phyloP scores from a whole-genome alignment of 2,329 filamentous ascomycete genomes.

The Fusarium odoratissimum region DNA sequence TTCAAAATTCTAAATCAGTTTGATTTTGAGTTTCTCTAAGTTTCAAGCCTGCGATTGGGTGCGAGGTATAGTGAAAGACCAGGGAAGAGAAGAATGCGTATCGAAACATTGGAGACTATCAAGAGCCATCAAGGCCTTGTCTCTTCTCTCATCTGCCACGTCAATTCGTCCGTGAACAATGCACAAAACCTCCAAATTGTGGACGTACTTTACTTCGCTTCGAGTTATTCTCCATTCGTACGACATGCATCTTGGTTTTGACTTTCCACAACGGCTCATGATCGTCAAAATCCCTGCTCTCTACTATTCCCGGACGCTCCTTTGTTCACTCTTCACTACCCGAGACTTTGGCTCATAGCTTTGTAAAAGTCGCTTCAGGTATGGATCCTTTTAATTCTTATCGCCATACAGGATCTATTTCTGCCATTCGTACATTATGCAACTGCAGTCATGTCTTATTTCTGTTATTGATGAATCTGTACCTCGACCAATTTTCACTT shows the following conservation, averaged over 20 bases:
- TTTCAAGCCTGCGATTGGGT: too few relatives aligned
- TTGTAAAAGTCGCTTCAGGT: background rate
- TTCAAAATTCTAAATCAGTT: background rate
- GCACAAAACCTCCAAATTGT: background rate
- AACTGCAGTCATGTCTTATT: background rate
- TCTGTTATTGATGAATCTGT: background rate
- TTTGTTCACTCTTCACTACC: too few relatives aligned
- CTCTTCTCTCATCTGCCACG: background rate
- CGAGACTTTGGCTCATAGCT: background rate
- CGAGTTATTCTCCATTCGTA: background rate
- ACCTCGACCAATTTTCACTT: background rate
- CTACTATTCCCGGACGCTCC: background rate
- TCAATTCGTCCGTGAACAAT: background rate
- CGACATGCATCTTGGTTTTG: background rate
- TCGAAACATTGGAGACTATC: too few relatives aligned
- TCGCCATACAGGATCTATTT: accelerated
- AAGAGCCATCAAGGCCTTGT: background rate
- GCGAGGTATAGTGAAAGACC: too few relatives aligned
- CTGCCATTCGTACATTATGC: background rate
- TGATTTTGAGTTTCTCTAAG: background rate
- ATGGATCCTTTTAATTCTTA: too few relatives aligned
- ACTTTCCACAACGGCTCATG: background rate
- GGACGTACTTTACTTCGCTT: background rate
- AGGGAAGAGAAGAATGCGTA: too few relatives aligned
- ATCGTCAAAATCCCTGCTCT: background rate